These are phyloP conservation scores for Botryotinia narcissicola DNA, from an alignment of 2,329 filamentous ascomycete species.

Conservation along the genomic window DNA sequence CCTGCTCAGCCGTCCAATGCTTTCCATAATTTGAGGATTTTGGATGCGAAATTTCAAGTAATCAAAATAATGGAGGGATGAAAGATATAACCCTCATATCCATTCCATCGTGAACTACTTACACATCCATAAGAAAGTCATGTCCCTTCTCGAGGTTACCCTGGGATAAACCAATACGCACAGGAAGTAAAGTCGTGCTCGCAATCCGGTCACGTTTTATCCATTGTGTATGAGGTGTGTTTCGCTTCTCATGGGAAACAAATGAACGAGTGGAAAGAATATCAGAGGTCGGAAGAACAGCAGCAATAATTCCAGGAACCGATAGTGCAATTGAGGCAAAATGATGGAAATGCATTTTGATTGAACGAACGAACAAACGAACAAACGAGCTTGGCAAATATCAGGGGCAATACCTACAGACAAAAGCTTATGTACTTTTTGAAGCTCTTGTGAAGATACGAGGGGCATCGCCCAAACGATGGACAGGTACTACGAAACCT, in stretches of 20 bases:
- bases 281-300: background rate
- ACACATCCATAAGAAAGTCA: constrained; percentile 43
- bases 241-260: constrained; percentile 27
- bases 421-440: background rate
- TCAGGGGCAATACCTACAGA: background rate
- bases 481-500: constrained; percentile 7
- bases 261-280: background rate
- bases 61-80: background rate
- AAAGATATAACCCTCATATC: background rate
- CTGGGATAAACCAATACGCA: constrained; percentile 47
- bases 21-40: constrained; percentile 40
- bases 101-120: constrained; percentile 7
- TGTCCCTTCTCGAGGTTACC: constrained; percentile 45
- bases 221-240: constrained; percentile 22
- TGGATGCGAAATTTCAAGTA: constrained; percentile 32
- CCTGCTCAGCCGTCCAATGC: constrained; percentile 38
- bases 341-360: constrained; percentile 16
- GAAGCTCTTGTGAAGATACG: constrained; percentile 7
- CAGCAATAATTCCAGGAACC: constrained; percentile 4
- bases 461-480: background rate
- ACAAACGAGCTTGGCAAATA: background rate
- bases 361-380: constrained; percentile 13
- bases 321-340: background rate
- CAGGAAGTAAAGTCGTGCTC: constrained; percentile 38
- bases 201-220: constrained; percentile 24